phyloP scores from a whole-genome alignment of 2,329 filamentous ascomycete genomes.

The Ceratocystis papillata region DNA sequence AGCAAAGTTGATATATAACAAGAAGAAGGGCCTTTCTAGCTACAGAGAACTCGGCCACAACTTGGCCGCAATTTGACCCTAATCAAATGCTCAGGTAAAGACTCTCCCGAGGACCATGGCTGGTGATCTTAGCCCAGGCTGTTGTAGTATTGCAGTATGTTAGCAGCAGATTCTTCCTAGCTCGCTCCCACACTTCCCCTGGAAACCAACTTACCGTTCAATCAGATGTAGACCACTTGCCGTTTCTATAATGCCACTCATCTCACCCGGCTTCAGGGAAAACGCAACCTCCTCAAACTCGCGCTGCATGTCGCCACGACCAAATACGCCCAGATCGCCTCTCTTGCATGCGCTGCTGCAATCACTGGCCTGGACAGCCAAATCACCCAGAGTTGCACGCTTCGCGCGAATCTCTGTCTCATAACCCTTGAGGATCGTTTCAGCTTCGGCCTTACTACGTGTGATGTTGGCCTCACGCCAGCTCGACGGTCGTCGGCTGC shows the following conservation, averaged over 20 bases:
- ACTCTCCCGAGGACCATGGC: neutral
- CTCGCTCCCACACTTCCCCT: neutral
- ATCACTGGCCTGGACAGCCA: slow-evolving; percentile 83
- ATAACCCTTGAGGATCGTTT: slow-evolving; percentile 62
- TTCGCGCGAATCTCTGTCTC: slow-evolving; percentile 66
- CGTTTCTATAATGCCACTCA: slow-evolving; percentile 81
- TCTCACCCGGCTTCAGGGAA: slow-evolving; percentile 71
- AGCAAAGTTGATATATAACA: neutral
- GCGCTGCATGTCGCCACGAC: slow-evolving; percentile 92
- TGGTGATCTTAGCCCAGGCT: neutral
- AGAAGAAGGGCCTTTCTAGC: neutral
- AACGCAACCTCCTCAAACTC: slow-evolving; percentile 97
- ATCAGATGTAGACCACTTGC: slow-evolving; percentile 93
- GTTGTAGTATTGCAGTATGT: neutral
- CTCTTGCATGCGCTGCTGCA: slow-evolving; percentile 91
- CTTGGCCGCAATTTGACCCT: too few species aligned
- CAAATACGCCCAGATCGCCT: slow-evolving; percentile 92
- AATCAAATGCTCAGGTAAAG: too few species aligned
- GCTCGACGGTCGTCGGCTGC: slow-evolving; percentile 78
- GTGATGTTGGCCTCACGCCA: slow-evolving; percentile 88
- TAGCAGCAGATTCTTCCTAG: neutral
- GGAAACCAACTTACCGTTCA: slow-evolving; percentile 54
- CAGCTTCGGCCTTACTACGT: slow-evolving; percentile 76
- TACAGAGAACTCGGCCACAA: neutral
- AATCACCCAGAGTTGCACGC: slow-evolving; percentile 59